Evolutionary conservation across 257 asterid genomes (phyloP).

Genomic region (Ajuga chamaepitys): DNA sequence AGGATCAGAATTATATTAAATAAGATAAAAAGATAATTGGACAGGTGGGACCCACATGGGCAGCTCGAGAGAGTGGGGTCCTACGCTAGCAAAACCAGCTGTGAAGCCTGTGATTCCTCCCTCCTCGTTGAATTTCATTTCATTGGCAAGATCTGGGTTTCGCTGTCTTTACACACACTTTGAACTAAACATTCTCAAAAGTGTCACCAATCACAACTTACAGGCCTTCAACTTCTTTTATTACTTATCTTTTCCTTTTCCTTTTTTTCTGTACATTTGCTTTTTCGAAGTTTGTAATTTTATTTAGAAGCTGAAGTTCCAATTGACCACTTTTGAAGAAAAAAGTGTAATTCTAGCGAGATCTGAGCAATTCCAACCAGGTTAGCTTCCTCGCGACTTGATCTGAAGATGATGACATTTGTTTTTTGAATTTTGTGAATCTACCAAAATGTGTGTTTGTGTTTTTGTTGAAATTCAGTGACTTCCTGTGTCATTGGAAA

Average conservation of each 20-base stretch:
- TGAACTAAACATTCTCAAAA: neutral
- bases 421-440: neutral
- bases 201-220: neutral
- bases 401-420: neutral
- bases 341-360: slow-evolving; percentile 7
- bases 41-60: slow-evolving; percentile 30
- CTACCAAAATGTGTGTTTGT: neutral
- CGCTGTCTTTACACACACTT: slow-evolving; percentile 15
- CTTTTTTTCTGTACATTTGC: neutral
- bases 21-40: neutral
- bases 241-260: neutral
- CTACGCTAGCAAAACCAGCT: slow-evolving; percentile 43
- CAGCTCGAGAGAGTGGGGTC: slow-evolving; percentile 12
- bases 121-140: slow-evolving; percentile 14
- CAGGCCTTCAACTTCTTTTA: slow-evolving; percentile 18
- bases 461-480: neutral
- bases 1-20: too few species aligned
- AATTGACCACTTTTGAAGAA: slow-evolving; percentile 7
- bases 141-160: slow-evolving; percentile 38
- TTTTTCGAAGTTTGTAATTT: neutral
- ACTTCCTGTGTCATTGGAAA: slow-evolving; percentile 1
- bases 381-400: slow-evolving; percentile 14
- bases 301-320: slow-evolving; percentile 13
- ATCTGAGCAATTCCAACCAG: slow-evolving; percentile 26
- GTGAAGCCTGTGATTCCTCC: slow-evolving; percentile 27